A percentile compares a stretch with the other conserved stretches of the same genome.
These are phyloP conservation scores for Acacia confusa DNA, from an alignment of 306 rosid species.

Conservation along the genomic window DNA sequence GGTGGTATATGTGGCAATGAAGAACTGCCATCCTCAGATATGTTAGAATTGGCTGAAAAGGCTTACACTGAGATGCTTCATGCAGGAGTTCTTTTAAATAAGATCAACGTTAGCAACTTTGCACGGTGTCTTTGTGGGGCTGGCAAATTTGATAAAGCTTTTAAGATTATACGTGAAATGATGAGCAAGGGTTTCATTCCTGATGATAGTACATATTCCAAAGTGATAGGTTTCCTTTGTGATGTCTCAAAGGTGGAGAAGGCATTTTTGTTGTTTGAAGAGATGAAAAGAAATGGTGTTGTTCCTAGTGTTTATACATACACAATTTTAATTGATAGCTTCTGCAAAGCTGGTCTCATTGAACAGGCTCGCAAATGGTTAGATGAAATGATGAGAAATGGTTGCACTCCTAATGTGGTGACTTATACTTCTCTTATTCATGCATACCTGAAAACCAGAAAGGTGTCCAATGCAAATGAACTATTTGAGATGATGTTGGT, in stretches of 20 bases:
- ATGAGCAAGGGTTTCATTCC: slow-evolving; percentile 81
- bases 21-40: slow-evolving; percentile 52
- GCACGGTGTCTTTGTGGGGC: slow-evolving; percentile 72
- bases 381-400: slow-evolving; percentile 71
- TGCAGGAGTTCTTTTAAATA: slow-evolving; percentile 65
- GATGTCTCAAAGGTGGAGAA: slow-evolving; percentile 73
- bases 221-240: slow-evolving; percentile 80
- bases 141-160: slow-evolving; percentile 74
- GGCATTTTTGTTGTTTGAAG: slow-evolving; percentile 67
- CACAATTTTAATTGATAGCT: slow-evolving; percentile 76
- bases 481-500: slow-evolving; percentile 74
- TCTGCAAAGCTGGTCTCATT: slow-evolving; percentile 79
- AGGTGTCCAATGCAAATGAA: slow-evolving; percentile 59
- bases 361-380: slow-evolving; percentile 82
- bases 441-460: slow-evolving; percentile 78
- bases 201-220: slow-evolving; percentile 74
- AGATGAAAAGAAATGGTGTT: slow-evolving; percentile 69
- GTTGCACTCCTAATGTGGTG: slow-evolving; percentile 80
- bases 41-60: slow-evolving; percentile 71
- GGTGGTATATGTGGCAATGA: slow-evolving; percentile 62
- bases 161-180: slow-evolving; percentile 69
- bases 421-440: slow-evolving; percentile 86
- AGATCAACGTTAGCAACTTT: slow-evolving; percentile 74
- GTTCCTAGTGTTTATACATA: slow-evolving; percentile 86
- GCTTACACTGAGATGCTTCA: slow-evolving; percentile 76